Evolutionary conservation across 2,329 filamentous ascomycete genomes (phyloP), one percentile per base, ranked within the genome.

Genomic region (Sarocladium strictum): DNA sequence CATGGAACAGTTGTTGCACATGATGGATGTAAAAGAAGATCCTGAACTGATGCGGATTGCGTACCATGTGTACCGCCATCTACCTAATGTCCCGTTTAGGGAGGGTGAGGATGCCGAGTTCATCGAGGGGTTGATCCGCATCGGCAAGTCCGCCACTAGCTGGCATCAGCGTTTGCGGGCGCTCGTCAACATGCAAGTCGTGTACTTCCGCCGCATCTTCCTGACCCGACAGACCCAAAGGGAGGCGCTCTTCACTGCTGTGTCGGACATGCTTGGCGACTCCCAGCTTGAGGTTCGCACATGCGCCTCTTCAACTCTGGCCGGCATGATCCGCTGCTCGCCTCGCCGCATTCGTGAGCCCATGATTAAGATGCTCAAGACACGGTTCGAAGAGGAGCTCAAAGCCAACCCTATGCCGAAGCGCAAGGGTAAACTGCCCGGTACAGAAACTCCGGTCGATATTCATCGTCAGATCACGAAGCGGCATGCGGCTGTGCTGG

Each of bases 21-120:
- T 99, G 94, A 99, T 99, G 93, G 94, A 99, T 65, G 90, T 99
- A 68, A 97, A 97, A 69, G 94, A 99, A 69, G 94, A 99, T 64
- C 91, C 90, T 0, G 95, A 99, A 69, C 80, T 99, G 2, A 95
- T 97, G 77, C 87, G 89, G 10, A 80, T 97, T 9, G 93, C 94
- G 0, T 99, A 97, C 67, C 91, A 96, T 65, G 94, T 99, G 40
- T 99, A 97, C 76, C 87, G 93, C 6, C 93, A 99, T 65, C 76
- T 99, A 15, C 91, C 94, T 14, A 99, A 99, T 68, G 90, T 99
- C 55, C 92, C 94, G 0, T 93, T 97, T 72, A 86, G 89, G 2
- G 81, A 85, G 29, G 91, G 92, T 56, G 89, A 97, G 68, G 90
- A 96, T 62, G 83, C 83, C 3, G 81, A 83, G 0, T 96, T 99